Base-by-base conservation (phyloP, 2,329 filamentous ascomycete genomes). In the Colletotrichum navitas region DNA sequence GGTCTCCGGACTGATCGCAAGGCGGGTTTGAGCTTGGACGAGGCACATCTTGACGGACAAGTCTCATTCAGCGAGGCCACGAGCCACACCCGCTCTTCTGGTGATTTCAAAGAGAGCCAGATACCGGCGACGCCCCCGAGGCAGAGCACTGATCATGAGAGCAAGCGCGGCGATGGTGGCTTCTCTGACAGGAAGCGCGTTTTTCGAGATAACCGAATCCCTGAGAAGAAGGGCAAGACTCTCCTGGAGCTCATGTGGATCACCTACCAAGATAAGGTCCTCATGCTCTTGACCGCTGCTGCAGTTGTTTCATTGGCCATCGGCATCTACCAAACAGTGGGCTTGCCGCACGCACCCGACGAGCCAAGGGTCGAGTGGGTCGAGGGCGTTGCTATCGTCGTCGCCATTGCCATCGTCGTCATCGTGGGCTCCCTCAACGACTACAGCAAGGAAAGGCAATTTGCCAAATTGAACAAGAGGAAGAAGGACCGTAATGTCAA, bases 231-330 rank as follows among this genome's bases (percentile, higher is more conserved):
- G 82, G 88, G 91, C 55, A 94, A 94, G 83, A 91, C 85, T 74
- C 86, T 94, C 51, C 83, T 93, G 55, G 84, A 93, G 77, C 84
- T 95, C 52, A 92, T 93, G 81, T 94, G 92, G 92, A 92, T 94
- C 76, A 93, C 93, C 0, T 94, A 94, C 79, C 93, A 94, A 81
- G 93, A 95, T 85, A 95, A 94, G 79, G 91, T 95, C 4, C 83
- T 94, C 56, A 92, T 94, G 70, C 83, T 94, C 7, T 84, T 94
- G 66, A 92, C 91, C 0, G 84, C 88, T 60, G 93, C 93, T 54
- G 93, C 93, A 4, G 85, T 90, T 47, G 89, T 95, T 61, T 94
- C 92, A 55, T 85, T 95, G 54, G 91, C 90, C 6, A 87, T 95
- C 52, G 93, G 93, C 59, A 84, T 94, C 0, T 95, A 94, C 79